These are phyloP conservation scores for Rhazya stricta DNA, from an alignment of 257 asterid species.

Conservation along the genomic window DNA sequence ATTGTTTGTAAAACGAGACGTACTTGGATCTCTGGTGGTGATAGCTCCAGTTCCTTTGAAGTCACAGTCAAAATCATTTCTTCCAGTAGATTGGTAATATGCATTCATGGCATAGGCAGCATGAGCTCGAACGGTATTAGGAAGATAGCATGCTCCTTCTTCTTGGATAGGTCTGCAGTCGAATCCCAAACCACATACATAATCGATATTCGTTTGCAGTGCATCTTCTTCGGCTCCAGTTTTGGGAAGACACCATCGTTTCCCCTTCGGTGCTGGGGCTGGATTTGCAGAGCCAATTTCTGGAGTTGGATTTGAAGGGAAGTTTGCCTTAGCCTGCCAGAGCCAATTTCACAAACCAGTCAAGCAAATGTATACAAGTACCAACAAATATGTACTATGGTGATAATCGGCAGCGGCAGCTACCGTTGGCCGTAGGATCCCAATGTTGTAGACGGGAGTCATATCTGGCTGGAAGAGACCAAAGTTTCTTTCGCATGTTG, in stretches of 20 bases:
- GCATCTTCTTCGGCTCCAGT: slow-evolving; percentile 26
- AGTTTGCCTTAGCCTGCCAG: slow-evolving; percentile 37
- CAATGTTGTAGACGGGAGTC: slow-evolving; percentile 51
- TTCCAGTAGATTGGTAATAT: slow-evolving; percentile 28
- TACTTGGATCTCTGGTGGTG: slow-evolving; percentile 39
- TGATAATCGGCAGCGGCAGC: slow-evolving; percentile 27
- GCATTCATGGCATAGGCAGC: slow-evolving; percentile 48
- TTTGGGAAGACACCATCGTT: slow-evolving; percentile 40
- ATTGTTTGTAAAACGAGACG: neutral
- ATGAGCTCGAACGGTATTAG: slow-evolving; percentile 39
- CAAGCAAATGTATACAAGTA: slow-evolving; percentile 31
- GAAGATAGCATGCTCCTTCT: slow-evolving; percentile 34
- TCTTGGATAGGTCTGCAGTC: slow-evolving; percentile 37
- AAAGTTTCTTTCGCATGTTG: slow-evolving; percentile 59
- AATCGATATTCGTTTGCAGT: slow-evolving; percentile 37
- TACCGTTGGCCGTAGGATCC: slow-evolving; percentile 41
- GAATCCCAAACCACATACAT: slow-evolving; percentile 39
- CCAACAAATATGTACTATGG: slow-evolving; percentile 19
- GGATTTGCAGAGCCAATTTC: slow-evolving; percentile 16
- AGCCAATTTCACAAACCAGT: slow-evolving; percentile 32
- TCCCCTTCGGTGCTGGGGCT: slow-evolving; percentile 18
- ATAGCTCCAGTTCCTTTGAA: slow-evolving; percentile 30
- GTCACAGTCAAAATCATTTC: slow-evolving; percentile 35
- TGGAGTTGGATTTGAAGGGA: slow-evolving; percentile 21
- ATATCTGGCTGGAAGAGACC: slow-evolving; percentile 43